Evolutionary conservation across 2,329 filamentous ascomycete species (phyloP), one percentile per base, ranked within the genome.

Genomic region (Arthrobotrys entomopaga): DNA sequence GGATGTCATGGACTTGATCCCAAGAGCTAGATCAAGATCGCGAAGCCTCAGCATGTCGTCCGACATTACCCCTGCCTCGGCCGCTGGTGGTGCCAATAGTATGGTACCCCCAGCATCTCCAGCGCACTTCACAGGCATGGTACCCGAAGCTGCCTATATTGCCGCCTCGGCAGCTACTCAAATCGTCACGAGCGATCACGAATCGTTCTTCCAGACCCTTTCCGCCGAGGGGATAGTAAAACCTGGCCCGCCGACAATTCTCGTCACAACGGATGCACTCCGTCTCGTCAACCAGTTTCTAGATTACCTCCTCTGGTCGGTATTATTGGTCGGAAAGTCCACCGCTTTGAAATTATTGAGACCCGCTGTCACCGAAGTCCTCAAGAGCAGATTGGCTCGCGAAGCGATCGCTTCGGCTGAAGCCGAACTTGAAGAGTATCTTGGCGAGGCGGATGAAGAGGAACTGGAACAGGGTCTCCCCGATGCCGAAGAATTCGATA

Each of bases 251-350:
- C 63, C 70, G 16, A 76, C 76, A 7, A 77, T 79, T n/a, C 42
- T 75, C 7, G 65, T 67, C 38, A 78, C 77, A 16, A 84, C 86
- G 1, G 86, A 87, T 26, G 91, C 95, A 0, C 84, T 98, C 42
- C 85, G 86, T 48, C 86, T 96, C 8, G 87, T 97, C 80, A 99
- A 99, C 82, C 89, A 87, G 79, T 99, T 99, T 80, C 87, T 99
- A 76, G 95, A 99, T 81, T 92, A 97, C 80, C 85, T 98, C 3
- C 86, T 99, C 4, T 97, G 93, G 84, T 94, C 92, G 79, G 91
- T 98, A 76, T 87, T 99, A n/a, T 88, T 89, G 24, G 84, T 88
- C 11, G 93, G 93, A 1, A 96, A 93, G 0, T 88, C 89, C 1
- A 85, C 98, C 7, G 83, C 87, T 6, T 48, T 67, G 3, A 67